Evolutionary conservation across 2,329 filamentous ascomycete species (phyloP), one percentile per base, ranked within the genome.

Genomic region (Emmonsiellopsis sp.): DNA sequence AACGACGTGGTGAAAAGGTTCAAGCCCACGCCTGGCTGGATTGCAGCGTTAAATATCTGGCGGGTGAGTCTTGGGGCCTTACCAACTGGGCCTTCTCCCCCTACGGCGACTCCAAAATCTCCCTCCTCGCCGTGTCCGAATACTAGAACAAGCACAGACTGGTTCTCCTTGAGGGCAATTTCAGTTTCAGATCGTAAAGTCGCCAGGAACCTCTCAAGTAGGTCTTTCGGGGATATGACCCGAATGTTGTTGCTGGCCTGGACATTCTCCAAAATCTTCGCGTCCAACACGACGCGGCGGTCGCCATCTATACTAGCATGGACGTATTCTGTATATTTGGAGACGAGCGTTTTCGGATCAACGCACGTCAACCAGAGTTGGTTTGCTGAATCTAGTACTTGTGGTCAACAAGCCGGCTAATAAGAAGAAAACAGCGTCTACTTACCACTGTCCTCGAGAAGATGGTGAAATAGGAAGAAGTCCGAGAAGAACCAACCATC

Each of bases 401-500:
- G 30, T 35, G 9, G n/a, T 16, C n/a, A 40, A 30, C 13, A 13
- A 49, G 34, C 35, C n/a, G 16, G 16, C n/a, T 7, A 11, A 52
- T 8, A n/a, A 46, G 4, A 52, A 15, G 30, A 15, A 10, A 16
- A 52, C n/a, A 13, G 9, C 13, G 37, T 43, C 31, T 26, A 11
- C 20, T 48, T 35, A 52, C 51, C 8, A 38, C 46, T 31, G 20
- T 48, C 49, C 38, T 54, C 34, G 7, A 56, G 44, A 37, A 58
- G 50, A 37, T 53, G 49, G 37, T 56, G 56, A 42, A 58, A 56
- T 8, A 55, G 49, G 34, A 52, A 55, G 43, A 58, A 58, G 31
- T 58, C 56, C 7, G 54, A 55, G 16, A 55, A 45, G 34, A 58
- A 56, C 54, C 54, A 56, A 7, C 54, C 54, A 30, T 55, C 56